Evolutionary conservation across 495 filamentous ascomycete genomes (phyloP), one percentile per base, ranked within the genome.

Genomic region (Lophiostoma macrostomum): DNA sequence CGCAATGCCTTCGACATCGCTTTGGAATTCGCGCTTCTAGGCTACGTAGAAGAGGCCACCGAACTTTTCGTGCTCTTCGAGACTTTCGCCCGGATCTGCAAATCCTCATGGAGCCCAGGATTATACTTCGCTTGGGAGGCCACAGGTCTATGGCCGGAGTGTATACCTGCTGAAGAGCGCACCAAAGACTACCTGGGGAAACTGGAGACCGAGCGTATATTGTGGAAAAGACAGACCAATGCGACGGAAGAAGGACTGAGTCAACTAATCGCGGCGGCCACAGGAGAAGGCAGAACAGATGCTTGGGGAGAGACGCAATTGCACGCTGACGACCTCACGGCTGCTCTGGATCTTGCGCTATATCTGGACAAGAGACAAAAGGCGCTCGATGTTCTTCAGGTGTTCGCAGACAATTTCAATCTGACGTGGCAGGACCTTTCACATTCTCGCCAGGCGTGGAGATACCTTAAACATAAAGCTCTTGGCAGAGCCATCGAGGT

Each of bases 71-170:
- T 40, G 14, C 40, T 57, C 19, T 47, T 27, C 29, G 53, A 51
- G 13, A 41, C 18, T 3, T 62, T 62, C 41, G 34, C 28, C 18
- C 24, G 25, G 11, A 42, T 27, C 5, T 57, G 59, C 37, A 57
- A 53, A 40, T 16, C 40, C 3, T 53, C 48, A 31, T 62, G 59
- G 59, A 62, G 59, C 27, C 59, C 59, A n/a, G 59, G 53, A 8
- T 27, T 62, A 14, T 57, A 53, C 42, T 62, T 62, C 37, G 59
- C 59, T 4, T 62, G 59, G 59, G 59, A 62, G 23, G 59, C 59
- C 3, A 53, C 53, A 0, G 53, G 49, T 6, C 34, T 35, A 24
- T 62, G 53, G 53, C 59, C 53, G 7, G 41, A 52, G 20, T 49
- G 36, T 1, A 58, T 62, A 16, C 47, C 59, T 18, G 34, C 47